Percentiles rank a stretch among this genome's conserved stretches.
phyloP scores from a whole-genome alignment of 768 basidiomycete species.

The Boletus insuetus region DNA sequence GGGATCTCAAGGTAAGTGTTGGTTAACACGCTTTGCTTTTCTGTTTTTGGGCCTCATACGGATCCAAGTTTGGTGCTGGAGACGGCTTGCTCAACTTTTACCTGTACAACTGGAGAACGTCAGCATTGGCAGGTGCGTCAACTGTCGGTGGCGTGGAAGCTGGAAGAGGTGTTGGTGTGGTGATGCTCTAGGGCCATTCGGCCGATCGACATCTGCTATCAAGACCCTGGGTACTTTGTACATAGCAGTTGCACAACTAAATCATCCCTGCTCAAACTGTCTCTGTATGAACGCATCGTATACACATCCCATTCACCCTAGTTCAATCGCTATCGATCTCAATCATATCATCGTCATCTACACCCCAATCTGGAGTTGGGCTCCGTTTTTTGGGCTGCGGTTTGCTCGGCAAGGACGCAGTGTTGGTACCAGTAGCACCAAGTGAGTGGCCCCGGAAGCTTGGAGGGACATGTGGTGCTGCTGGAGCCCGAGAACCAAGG shows the following conservation, averaged over 20 bases:
- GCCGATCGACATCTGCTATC: neutral
- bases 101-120: constrained; percentile 92
- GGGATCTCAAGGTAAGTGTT: constrained; percentile 71
- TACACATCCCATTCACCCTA: neutral
- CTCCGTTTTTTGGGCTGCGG: constrained; percentile 44
- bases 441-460: constrained; percentile 38
- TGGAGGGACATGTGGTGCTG: constrained; percentile 28
- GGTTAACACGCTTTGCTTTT: neutral
- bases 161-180: constrained; percentile 86
- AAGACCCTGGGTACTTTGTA: neutral
- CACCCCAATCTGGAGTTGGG: constrained; percentile 78
- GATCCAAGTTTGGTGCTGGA: constrained; percentile 79
- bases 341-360: constrained; percentile 82
- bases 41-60: constrained; percentile 1
- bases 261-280: neutral
- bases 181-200: constrained; percentile 70
- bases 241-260: neutral
- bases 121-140: constrained; percentile 69
- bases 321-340: constrained; percentile 78
- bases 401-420: constrained; percentile 45
- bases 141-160: constrained; percentile 46
- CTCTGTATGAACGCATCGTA: constrained; percentile 9
- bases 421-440: constrained; percentile 52
- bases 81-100: constrained; percentile 92
- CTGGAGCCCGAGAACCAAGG: constrained; percentile 38